Conservation (phyloP, 1,139 yeast species). For the Kazachstania sp. region DNA sequence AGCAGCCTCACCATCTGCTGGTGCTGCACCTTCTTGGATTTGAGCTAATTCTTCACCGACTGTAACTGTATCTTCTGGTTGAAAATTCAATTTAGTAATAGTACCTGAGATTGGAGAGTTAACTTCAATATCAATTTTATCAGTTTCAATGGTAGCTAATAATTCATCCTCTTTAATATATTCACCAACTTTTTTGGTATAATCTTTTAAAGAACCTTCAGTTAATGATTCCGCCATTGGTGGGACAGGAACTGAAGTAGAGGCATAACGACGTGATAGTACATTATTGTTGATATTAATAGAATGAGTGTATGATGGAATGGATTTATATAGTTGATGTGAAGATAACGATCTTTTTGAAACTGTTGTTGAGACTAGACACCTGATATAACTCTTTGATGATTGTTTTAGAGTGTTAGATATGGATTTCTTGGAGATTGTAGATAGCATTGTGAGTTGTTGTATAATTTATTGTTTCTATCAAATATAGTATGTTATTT, state of each 20-base stretch:
- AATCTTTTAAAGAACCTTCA: conserved; percentile 88
- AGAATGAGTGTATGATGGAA: not conserved
- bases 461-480: not conserved
- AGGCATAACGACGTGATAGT: conserved; percentile 22
- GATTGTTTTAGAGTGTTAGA: conserved; percentile 4
- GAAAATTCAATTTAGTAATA: conserved; percentile 71
- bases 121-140: conserved; percentile 94
- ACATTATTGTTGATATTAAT: not conserved
- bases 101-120: conserved; percentile 93
- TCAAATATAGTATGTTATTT: no score
- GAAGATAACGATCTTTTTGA: conserved; percentile 2
- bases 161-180: conserved; percentile 82
- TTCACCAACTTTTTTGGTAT: conserved; percentile 77
- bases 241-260: conserved; percentile 73
- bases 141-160: conserved; percentile 96
- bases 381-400: not conserved
- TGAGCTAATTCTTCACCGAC: conserved; percentile 91
- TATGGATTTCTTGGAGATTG: conserved; percentile 6
- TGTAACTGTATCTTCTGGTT: conserved; percentile 86
- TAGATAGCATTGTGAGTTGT: conserved; percentile 8
- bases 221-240: conserved; percentile 98
- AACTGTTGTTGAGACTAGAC: not conserved
- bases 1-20: conserved; percentile 51
- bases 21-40: conserved; percentile 85
- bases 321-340: not conserved